These are phyloP conservation scores for Microbotryum scabiosae DNA, from an alignment of 1,284 basidiomycete genomes.

Conservation along the genomic window DNA sequence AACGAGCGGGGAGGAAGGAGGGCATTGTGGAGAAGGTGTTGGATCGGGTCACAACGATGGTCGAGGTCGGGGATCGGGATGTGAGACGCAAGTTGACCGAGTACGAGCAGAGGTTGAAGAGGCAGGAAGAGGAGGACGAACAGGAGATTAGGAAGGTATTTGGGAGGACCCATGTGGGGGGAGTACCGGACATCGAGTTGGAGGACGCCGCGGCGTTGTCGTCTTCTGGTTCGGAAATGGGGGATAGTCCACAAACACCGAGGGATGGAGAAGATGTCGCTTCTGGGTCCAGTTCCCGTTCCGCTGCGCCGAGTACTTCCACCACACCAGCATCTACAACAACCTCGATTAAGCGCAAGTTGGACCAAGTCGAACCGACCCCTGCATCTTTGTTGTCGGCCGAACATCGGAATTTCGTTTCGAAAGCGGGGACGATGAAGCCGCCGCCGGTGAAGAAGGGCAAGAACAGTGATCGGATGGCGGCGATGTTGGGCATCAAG, in stretches of 20 bases:
- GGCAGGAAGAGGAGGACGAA: slow-evolving; percentile 85
- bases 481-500: slow-evolving; percentile 30
- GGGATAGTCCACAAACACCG: slow-evolving; percentile 5
- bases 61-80: slow-evolving; percentile 45
- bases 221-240: slow-evolving; percentile 12
- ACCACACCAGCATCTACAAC: slow-evolving; percentile 56
- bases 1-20: slow-evolving; percentile 52
- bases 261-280: slow-evolving; percentile 24
- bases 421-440: slow-evolving; percentile 11
- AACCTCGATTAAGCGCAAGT: slow-evolving; percentile 36
- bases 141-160: slow-evolving; percentile 77
- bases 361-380: slow-evolving; percentile 36
- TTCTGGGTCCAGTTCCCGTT: slow-evolving; percentile 52
- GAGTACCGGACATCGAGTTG: slow-evolving; percentile 36
- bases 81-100: slow-evolving; percentile 49
- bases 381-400: slow-evolving; percentile 57
- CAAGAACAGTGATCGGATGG: slow-evolving; percentile 26
- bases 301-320: slow-evolving; percentile 54
- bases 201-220: slow-evolving; percentile 27
- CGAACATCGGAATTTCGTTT: slow-evolving; percentile 57
- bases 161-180: slow-evolving; percentile 36
- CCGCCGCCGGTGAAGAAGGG: slow-evolving; percentile 29
- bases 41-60: slow-evolving; percentile 37
- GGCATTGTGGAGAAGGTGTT: slow-evolving; percentile 43
- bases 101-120: slow-evolving; percentile 45